These are phyloP conservation scores for Pseudocercospora ulei DNA, from an alignment of 2,329 filamentous ascomycete genomes.

Conservation along the genomic window DNA sequence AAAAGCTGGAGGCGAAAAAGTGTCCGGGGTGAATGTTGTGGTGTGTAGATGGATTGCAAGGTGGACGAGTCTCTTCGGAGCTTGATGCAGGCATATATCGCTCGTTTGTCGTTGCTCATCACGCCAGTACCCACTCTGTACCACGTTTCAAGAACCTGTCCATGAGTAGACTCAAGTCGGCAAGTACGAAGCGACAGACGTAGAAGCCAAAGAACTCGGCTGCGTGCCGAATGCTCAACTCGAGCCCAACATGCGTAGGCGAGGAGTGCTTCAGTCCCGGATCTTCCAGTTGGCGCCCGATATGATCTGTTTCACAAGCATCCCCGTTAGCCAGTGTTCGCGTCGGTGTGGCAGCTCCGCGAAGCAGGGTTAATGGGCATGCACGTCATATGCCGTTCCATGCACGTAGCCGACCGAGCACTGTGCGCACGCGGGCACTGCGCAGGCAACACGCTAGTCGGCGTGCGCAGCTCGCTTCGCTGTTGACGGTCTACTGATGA, in stretches of 20 bases:
- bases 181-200: conserved; percentile 85
- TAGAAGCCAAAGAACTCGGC: conserved; percentile 98
- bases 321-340: conserved; percentile 12
- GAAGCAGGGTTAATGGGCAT: conserved; percentile 6
- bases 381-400: conserved; percentile 9
- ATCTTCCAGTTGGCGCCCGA: conserved; percentile 90
- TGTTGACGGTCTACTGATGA: conserved; percentile 14
- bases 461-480: conserved; percentile 8
- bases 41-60: neutral
- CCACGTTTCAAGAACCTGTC: conserved; percentile 97
- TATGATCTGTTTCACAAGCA: conserved; percentile 58
- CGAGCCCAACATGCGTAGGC: conserved; percentile 87
- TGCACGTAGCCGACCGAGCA: conserved; percentile 11
- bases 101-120: conserved; percentile 14
- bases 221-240: conserved; percentile 84
- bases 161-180: conserved; percentile 71
- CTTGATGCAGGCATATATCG: neutral
- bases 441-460: conserved; percentile 6
- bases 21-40: neutral
- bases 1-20: neutral
- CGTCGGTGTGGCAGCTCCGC: neutral
- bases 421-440: conserved; percentile 5
- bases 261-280: conserved; percentile 84
- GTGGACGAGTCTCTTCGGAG: neutral
- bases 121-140: conserved; percentile 78